phyloP scores from a whole-genome alignment of 2,329 filamentous ascomycete genomes.

The Huntiella omanensis region DNA sequence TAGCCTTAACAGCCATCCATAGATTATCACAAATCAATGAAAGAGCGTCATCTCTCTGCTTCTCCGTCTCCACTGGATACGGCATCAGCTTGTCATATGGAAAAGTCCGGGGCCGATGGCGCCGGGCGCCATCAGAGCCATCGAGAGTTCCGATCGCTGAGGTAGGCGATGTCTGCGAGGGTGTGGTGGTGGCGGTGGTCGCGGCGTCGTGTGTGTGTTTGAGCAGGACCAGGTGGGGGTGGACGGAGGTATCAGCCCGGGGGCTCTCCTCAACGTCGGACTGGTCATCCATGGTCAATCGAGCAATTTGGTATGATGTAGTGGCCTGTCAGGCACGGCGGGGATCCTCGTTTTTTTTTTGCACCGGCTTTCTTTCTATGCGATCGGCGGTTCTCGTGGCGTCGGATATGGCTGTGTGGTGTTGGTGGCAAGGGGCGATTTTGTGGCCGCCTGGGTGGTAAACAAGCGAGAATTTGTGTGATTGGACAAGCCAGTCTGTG shows the following conservation, averaged over 20 bases:
- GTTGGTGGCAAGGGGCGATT: no score
- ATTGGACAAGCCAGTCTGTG: no score
- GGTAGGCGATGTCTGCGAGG: neutral
- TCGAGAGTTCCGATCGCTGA: neutral
- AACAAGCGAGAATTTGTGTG: no score
- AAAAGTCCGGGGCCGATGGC: conserved; percentile 76
- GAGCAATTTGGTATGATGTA: no score
- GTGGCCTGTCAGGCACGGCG: no score
- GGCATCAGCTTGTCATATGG: conserved; percentile 83
- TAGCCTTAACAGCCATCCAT: conserved; percentile 76
- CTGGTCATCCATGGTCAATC: no score
- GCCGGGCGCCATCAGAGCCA: conserved; percentile 13
- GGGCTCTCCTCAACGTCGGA: neutral
- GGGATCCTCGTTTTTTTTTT: no score
- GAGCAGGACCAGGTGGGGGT: neutral
- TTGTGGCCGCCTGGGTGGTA: no score
- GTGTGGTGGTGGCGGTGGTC: neutral
- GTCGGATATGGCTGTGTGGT: no score
- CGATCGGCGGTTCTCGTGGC: no score
- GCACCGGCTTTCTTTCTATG: no score
- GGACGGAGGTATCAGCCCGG: neutral
- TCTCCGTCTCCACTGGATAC: conserved; percentile 67
- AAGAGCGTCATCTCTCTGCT: conserved; percentile 58
- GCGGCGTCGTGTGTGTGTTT: neutral
- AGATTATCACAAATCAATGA: conserved; percentile 82